These are phyloP conservation scores for Stephania cephalantha DNA, from an alignment of 164 flowering plant genomes.

Conservation along the genomic window DNA sequence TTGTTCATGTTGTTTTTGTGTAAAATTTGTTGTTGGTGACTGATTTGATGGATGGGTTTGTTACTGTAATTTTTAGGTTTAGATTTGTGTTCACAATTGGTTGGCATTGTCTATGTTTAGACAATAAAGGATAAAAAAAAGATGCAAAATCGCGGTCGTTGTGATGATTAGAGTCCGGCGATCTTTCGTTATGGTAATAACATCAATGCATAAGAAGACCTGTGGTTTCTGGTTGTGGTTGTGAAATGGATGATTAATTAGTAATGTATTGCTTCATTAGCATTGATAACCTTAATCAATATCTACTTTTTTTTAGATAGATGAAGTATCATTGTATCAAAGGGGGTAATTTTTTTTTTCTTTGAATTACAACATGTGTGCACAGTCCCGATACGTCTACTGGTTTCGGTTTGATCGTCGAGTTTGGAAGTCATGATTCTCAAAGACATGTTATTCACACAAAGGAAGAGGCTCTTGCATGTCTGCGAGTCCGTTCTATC, in stretches of 20 bases:
- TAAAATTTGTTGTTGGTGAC: too few species aligned
- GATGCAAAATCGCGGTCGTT: too few species aligned
- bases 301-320: background rate
- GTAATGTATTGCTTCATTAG: background rate
- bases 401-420: constrained; percentile 28
- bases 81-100: background rate
- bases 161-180: too few species aligned
- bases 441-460: constrained; percentile 19
- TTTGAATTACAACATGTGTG: background rate
- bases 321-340: background rate
- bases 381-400: constrained; percentile 16
- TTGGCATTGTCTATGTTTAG: background rate
- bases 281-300: background rate
- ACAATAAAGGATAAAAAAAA: too few species aligned
- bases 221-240: background rate
- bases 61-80: too few species aligned
- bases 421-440: constrained; percentile 20
- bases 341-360: background rate
- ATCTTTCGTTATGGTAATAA: too few species aligned
- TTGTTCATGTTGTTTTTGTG: too few species aligned
- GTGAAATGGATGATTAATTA: background rate
- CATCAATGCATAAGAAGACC: background rate
- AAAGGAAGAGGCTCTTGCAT: constrained; percentile 23
- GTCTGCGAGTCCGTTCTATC: constrained; percentile 33
- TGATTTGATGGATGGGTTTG: too few species aligned